phyloP scores from a whole-genome alignment of 768 basidiomycete species.

The Ramaria sp. region DNA sequence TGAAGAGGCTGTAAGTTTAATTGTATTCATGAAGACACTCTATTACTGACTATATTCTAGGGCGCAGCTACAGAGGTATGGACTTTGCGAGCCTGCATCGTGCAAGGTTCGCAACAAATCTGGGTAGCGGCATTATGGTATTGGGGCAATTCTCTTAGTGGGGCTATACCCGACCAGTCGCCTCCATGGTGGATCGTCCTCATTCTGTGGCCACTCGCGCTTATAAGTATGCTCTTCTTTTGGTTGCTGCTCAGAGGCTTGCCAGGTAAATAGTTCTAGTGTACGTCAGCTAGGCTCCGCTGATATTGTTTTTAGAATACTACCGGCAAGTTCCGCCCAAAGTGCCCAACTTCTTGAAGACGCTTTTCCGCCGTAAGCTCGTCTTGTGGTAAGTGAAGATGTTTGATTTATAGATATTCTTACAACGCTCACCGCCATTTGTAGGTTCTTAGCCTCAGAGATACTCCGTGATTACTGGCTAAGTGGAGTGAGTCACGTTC shows the following conservation, averaged over 20 bases:
- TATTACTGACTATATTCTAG: slow-evolving; percentile 23
- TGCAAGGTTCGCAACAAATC: slow-evolving; percentile 91
- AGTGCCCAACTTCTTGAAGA: slow-evolving; percentile 85
- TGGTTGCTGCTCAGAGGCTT: slow-evolving; percentile 81
- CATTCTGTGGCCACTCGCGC: slow-evolving; percentile 71
- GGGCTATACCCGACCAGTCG: slow-evolving; percentile 37
- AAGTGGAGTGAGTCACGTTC: slow-evolving; percentile 50
- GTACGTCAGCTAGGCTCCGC: neutral
- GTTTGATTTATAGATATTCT: neutral
- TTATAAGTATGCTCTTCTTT: slow-evolving; percentile 64
- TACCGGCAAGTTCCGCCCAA: slow-evolving; percentile 90
- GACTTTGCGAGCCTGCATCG: slow-evolving; percentile 83
- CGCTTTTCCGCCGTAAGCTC: slow-evolving; percentile 81
- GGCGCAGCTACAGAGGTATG: slow-evolving; percentile 94
- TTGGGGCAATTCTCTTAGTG: slow-evolving; percentile 79
- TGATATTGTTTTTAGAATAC: slow-evolving; percentile 42
- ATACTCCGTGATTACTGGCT: slow-evolving; percentile 89
- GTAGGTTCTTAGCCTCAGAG: slow-evolving; percentile 78
- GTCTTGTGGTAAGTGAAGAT: slow-evolving; percentile 56
- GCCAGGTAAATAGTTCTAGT: slow-evolving; percentile 43
- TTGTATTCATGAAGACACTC: neutral
- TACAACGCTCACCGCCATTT: neutral
- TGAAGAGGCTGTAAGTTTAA: slow-evolving; percentile 70
- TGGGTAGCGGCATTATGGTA: slow-evolving; percentile 97
- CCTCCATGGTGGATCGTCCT: slow-evolving; percentile 76